phyloP scores from a whole-genome alignment of 257 asterid genomes.

The Solanum gandarillasii region DNA sequence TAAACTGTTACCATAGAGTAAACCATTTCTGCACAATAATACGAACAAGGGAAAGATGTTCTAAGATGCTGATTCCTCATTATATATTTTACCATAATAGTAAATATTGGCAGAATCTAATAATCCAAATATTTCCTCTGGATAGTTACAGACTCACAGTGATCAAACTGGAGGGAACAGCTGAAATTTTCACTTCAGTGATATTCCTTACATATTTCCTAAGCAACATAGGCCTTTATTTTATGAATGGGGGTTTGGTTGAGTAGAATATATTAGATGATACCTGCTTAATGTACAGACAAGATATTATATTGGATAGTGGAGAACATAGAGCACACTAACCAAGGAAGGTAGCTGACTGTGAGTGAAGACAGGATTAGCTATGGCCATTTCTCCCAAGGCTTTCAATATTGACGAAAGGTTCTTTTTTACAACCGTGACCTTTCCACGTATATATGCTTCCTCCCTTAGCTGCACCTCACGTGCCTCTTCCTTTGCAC shows the following conservation, averaged over 20 bases:
- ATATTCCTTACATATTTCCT: not conserved
- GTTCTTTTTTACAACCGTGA: slow-evolving; percentile 48
- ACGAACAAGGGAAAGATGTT: not conserved
- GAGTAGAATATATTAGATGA: not conserved
- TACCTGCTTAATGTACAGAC: not conserved
- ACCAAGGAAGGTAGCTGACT: slow-evolving; percentile 94
- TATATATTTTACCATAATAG: not conserved
- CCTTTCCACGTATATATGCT: slow-evolving; percentile 56
- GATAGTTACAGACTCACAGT: not conserved
- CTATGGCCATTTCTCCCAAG: slow-evolving; percentile 87
- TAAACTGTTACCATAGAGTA: not conserved
- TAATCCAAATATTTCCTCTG: not conserved
- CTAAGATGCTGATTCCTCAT: not conserved
- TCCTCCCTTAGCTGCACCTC: slow-evolving; percentile 92
- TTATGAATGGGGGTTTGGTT: not conserved
- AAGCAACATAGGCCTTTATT: not conserved
- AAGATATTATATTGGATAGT: not conserved
- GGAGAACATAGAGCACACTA: slow-evolving; percentile 20
- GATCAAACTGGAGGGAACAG: not conserved
- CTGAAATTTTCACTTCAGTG: not conserved
- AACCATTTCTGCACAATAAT: not conserved
- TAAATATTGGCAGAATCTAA: not conserved
- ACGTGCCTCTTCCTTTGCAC: slow-evolving; percentile 97
- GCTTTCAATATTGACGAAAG: slow-evolving; percentile 74
- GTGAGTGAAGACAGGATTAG: slow-evolving; percentile 86